A percentile compares a stretch with the other conserved stretches of the same genome.
Conservation (phyloP, 2,329 filamentous ascomycete genomes). For the Hymenoscyphus fraxineus region DNA sequence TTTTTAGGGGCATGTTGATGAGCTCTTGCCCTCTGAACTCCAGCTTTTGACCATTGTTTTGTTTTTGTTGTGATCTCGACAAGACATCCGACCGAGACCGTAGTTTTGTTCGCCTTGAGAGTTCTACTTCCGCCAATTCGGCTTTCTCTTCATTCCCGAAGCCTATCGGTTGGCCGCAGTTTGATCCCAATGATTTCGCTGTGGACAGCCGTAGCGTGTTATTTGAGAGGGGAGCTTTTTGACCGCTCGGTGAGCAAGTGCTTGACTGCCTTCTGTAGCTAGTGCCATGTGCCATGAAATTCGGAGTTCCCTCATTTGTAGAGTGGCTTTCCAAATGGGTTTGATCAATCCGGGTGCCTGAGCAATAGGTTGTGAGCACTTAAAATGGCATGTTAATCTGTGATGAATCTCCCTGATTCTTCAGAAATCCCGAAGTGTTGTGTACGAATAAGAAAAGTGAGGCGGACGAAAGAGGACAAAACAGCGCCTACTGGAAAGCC, state of each 20-base stretch:
- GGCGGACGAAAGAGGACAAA: conserved; percentile 10
- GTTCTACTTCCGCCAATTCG: not conserved
- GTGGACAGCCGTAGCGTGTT: conserved; percentile 4
- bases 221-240: not conserved
- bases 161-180: conserved; percentile 1
- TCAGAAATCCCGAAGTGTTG: conserved; percentile 6
- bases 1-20: conserved; percentile 4
- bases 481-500: not conserved
- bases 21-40: not conserved
- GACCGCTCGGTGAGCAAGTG: conserved; percentile 11
- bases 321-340: not conserved
- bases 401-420: not conserved
- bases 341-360: conserved; percentile 7
- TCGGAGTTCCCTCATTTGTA: conserved; percentile 10
- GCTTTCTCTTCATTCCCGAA: not conserved
- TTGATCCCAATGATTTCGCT: not conserved
- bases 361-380: not conserved
- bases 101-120: not conserved
- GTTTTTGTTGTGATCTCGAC: not conserved
- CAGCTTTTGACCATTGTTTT: conserved; percentile 13
- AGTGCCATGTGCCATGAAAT: conserved; percentile 16
- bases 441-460: conserved; percentile 4
- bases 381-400: conserved; percentile 2
- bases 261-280: conserved; percentile 6
- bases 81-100: not conserved